Evolutionary conservation across 2,329 filamentous ascomycete genomes (phyloP).

Genomic region (Rutstroemia sp.): DNA sequence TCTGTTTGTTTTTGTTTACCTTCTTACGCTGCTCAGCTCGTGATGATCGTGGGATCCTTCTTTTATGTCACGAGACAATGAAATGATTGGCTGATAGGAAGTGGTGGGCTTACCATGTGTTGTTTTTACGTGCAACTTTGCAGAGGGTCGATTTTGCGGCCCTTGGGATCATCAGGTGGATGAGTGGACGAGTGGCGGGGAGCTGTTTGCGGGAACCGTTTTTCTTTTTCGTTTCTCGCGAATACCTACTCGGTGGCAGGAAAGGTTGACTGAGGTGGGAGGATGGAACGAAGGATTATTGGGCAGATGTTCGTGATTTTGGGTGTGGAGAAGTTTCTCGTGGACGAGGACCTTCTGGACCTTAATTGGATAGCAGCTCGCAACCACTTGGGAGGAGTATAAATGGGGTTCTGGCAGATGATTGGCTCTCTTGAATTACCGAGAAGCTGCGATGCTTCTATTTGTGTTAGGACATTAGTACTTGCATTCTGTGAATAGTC

Average conservation of each 20-base stretch:
- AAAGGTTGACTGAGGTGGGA: not conserved
- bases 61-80: not conserved
- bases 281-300: not conserved
- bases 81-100: not conserved
- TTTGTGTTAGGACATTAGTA: not conserved
- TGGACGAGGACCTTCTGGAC: not conserved
- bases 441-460: not conserved
- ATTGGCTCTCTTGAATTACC: not conserved
- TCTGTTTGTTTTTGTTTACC: not conserved
- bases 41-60: not conserved
- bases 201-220: not conserved
- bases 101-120: not conserved
- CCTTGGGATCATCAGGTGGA: not conserved
- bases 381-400: not conserved
- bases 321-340: not conserved
- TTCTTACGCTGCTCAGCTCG: not conserved
- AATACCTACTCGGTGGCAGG: not conserved
- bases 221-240: not conserved
- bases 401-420: not conserved
- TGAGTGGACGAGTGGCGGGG: not conserved
- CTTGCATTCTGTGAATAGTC: not conserved
- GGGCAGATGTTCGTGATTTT: not conserved
- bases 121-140: not conserved
- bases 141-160: not conserved
- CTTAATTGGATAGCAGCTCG: not conserved